Conservation (phyloP, 257 asterid species). For the Linaria vulgaris region DNA sequence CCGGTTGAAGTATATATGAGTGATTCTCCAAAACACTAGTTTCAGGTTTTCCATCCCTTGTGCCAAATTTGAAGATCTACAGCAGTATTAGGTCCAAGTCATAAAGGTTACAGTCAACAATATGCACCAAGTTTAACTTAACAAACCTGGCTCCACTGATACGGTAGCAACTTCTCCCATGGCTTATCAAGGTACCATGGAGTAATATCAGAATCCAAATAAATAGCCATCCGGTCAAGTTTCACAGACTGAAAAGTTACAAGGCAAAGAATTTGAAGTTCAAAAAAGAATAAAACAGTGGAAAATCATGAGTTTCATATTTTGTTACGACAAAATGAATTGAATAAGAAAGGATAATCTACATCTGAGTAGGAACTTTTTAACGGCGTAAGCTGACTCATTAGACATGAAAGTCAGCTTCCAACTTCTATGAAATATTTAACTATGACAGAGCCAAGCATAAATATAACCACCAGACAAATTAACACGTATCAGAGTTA, state of each 20-base stretch:
- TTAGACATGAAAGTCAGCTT: slow-evolving; percentile 18
- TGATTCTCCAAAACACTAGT: slow-evolving; percentile 47
- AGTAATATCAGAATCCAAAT: slow-evolving; percentile 78
- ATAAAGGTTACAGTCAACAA: slow-evolving; percentile 20
- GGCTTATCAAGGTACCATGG: slow-evolving; percentile 77
- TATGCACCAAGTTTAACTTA: slow-evolving; percentile 24
- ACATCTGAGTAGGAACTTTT: background rate
- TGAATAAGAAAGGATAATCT: background rate
- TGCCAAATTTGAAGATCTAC: slow-evolving; percentile 85
- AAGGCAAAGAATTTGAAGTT: slow-evolving; percentile 21
- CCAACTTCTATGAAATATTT: slow-evolving; percentile 3
- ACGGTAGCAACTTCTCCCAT: slow-evolving; percentile 79
- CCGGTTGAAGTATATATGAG: slow-evolving; percentile 81
- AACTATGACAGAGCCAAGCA: slow-evolving; percentile 18
- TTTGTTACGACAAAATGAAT: background rate
- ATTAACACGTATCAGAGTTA: background rate
- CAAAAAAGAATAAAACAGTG: slow-evolving; percentile 3
- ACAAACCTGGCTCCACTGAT: slow-evolving; percentile 87
- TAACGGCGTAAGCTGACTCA: background rate
- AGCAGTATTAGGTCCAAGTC: slow-evolving; percentile 30
- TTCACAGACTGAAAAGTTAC: slow-evolving; percentile 62
- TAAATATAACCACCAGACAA: slow-evolving; percentile 11
- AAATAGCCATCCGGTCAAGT: slow-evolving; percentile 84
- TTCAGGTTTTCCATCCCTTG: slow-evolving; percentile 75
- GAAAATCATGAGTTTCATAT: background rate